These are phyloP conservation scores for Nicotiana otophora DNA, from an alignment of 257 asterid species.

Conservation along the genomic window DNA sequence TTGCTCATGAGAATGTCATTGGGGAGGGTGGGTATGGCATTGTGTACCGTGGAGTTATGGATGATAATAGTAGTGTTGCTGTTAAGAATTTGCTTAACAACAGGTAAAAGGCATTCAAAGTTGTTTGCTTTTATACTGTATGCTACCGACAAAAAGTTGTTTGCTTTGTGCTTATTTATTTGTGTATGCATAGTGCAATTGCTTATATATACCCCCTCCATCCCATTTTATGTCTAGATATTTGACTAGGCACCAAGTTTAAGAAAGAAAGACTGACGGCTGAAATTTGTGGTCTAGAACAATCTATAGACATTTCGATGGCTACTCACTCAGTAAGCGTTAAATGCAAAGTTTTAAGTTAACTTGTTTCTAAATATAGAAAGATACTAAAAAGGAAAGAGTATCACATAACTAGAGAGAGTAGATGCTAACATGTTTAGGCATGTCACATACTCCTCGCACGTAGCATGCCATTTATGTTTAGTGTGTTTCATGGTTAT, in stretches of 20 bases:
- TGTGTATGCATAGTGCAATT: background rate
- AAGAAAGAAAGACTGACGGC: no score
- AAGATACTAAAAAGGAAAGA: no score
- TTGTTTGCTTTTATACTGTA: background rate
- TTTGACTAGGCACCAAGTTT: no score
- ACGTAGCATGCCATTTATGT: background rate
- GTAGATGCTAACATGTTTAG: background rate
- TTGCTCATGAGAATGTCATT: slow-evolving; percentile 23
- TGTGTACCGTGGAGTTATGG: slow-evolving; percentile 25
- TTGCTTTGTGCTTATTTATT: background rate
- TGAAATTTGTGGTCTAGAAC: no score
- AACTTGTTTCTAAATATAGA: no score
- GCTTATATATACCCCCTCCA: background rate
- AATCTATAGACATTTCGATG: no score
- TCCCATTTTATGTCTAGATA: no score
- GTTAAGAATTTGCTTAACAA: slow-evolving; percentile 33
- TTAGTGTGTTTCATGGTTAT: background rate
- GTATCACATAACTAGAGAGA: no score
- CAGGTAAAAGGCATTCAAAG: background rate
- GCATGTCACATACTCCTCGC: background rate
- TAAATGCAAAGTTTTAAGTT: no score
- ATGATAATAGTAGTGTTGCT: slow-evolving; percentile 21
- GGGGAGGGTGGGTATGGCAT: slow-evolving; percentile 35
- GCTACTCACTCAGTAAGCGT: no score
- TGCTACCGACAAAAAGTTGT: background rate